Evolutionary conservation across 257 asterid species (phyloP).

Genomic region (Nicotiana paniculata): DNA sequence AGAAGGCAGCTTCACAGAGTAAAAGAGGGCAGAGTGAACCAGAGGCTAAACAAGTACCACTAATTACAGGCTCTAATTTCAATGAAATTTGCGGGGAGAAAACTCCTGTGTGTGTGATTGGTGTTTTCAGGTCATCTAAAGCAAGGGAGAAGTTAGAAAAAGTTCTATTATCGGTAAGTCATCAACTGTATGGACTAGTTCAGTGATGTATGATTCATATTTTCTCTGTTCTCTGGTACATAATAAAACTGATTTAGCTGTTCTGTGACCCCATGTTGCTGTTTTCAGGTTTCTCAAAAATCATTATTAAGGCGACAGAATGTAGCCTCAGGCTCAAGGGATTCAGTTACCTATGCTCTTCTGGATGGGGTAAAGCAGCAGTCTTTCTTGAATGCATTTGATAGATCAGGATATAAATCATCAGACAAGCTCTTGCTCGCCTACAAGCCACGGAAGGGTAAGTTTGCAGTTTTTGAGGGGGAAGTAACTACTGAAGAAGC

Average conservation of each 20-base stretch:
- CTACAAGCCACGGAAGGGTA: slow-evolving; percentile 75
- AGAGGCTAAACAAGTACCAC: slow-evolving; percentile 31
- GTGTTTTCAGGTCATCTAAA: slow-evolving; percentile 65
- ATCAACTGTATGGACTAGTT: not conserved
- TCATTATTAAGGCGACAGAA: slow-evolving; percentile 53
- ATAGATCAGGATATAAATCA: slow-evolving; percentile 60
- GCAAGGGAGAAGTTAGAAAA: slow-evolving; percentile 52
- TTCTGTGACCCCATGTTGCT: not conserved
- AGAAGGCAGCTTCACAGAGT: slow-evolving; percentile 48
- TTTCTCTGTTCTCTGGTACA: not conserved
- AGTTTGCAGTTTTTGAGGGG: slow-evolving; percentile 44
- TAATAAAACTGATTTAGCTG: not conserved
- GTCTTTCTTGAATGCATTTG: slow-evolving; percentile 54
- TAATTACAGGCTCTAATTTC: slow-evolving; percentile 66
- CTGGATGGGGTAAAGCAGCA: slow-evolving; percentile 73
- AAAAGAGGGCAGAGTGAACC: slow-evolving; percentile 35
- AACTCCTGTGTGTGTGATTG: slow-evolving; percentile 78
- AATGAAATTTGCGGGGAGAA: slow-evolving; percentile 55
- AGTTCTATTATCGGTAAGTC: slow-evolving; percentile 60
- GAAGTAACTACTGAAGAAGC: slow-evolving; percentile 52
- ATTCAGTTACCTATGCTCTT: slow-evolving; percentile 61
- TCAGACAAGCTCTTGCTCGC: slow-evolving; percentile 58
- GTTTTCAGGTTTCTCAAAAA: slow-evolving; percentile 64
- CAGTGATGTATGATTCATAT: not conserved
- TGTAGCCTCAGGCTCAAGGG: slow-evolving; percentile 35